Conservation (phyloP, 2,329 filamentous ascomycete species). For the Orbilia brochopaga region DNA sequence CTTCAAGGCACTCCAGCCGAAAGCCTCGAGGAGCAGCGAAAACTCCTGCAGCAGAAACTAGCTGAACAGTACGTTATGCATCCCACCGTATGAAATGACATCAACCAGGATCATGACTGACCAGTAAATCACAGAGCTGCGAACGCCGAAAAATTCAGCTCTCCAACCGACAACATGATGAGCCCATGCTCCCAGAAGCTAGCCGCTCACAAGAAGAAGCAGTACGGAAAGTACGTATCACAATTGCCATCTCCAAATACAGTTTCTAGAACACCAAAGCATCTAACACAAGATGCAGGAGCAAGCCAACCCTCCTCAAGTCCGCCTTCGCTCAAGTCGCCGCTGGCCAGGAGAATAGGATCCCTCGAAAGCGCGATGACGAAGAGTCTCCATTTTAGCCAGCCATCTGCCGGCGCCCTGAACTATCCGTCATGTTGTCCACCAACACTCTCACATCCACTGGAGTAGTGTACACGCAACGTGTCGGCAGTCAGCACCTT, state of each 20-base stretch:
- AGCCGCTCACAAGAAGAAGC: constrained; percentile 78
- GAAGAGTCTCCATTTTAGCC: constrained; percentile 43
- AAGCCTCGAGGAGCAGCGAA: constrained; percentile 74
- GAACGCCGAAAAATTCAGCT: constrained; percentile 69
- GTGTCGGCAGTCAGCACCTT: too few species aligned
- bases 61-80: constrained; percentile 66
- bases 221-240: constrained; percentile 72
- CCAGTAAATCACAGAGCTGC: constrained; percentile 56
- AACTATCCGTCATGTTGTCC: too few species aligned
- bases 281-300: constrained; percentile 8
- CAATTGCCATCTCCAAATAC: background rate
- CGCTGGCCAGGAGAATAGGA: constrained; percentile 39
- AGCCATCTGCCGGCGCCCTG: background rate
- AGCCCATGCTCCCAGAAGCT: constrained; percentile 85
- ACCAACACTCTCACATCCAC: too few species aligned
- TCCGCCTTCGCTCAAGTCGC: constrained; percentile 43
- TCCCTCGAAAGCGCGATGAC: constrained; percentile 34
- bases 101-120: constrained; percentile 1
- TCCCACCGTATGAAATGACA: background rate
- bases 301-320: constrained; percentile 43
- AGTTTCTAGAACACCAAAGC: constrained; percentile 10
- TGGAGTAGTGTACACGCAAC: too few species aligned
- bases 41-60: constrained; percentile 75
- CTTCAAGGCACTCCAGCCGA: constrained; percentile 43
- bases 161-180: constrained; percentile 87